Base-by-base conservation (phyloP, 176 grass and related monocot genomes). In the Aegilops umbellulata region DNA sequence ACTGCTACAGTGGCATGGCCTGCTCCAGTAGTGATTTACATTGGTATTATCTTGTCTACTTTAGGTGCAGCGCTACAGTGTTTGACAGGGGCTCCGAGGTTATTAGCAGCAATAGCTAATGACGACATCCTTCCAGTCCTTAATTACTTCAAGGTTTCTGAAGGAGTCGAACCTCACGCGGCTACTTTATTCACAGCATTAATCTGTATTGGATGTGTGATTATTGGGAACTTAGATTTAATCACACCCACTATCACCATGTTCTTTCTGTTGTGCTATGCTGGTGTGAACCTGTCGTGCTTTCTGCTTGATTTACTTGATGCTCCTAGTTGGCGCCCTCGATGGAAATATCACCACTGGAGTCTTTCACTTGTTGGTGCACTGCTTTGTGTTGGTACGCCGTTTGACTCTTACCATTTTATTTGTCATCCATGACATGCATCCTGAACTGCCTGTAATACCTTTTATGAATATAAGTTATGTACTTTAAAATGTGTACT, bases 261-360 rank as follows among this genome's bases (percentile, higher is more conserved):
- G 95, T 98, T 98, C 80, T 98, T 95, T 76, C 91, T 98, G 61
- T 69, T 98, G 23, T 98, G 95, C 88, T 98, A 98, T 91, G 89
- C 89, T 17, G 93, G 95, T 65, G 95, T 98, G 51, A 98, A 98
- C 84, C 75, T 98, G 70, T 95, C 93, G 35, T 98, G 95, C 84
- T 98, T 98, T 90, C 85, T 98, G 71, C 83, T 98, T 47, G 95
- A 98, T 36, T 86, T 98, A 72, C 93, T 98, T 76, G 95, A 98
- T 91, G 95, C 95, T 86, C 95, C 95, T 84, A 98, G 95, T 46
- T 98, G 95, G 95, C 93, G 95, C 15, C 95, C 95, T 71, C 84
- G 95, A 87, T 98, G 95, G 95, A 98, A 95, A 86, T 94, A 95
- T 85, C 95, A 98, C 69, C 95, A 98, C 80, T 98, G 95, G 95